Percentiles rank a stretch among this genome's conserved stretches.
Evolutionary conservation across 495 filamentous ascomycete genomes (phyloP).

Genomic region (Sporormia fimetaria): DNA sequence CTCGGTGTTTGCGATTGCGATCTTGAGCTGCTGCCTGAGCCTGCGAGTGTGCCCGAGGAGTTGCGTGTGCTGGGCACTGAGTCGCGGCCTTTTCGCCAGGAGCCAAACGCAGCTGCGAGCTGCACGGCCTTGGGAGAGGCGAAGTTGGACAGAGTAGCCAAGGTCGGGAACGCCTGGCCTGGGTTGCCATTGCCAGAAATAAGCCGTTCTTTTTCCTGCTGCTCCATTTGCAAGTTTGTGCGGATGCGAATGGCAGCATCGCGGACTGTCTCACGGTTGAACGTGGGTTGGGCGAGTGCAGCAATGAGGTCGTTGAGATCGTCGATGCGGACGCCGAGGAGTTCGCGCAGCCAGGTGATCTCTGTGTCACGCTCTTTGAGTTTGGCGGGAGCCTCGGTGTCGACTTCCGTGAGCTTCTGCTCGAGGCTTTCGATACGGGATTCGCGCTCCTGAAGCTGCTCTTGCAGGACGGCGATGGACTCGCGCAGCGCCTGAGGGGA

Average conservation of each 20-base stretch:
- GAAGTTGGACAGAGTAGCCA: constrained; percentile 49
- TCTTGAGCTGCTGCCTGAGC: constrained; percentile 36
- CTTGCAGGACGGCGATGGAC: constrained; percentile 89
- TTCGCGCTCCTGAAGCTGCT: constrained; percentile 91
- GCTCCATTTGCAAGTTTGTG: constrained; percentile 94
- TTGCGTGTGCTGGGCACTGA: too few relatives aligned
- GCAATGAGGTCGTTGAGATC: constrained; percentile 87
- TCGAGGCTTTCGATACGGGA: constrained; percentile 77
- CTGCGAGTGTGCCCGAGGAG: constrained; percentile 26
- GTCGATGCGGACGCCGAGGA: constrained; percentile 77
- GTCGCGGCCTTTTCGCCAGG: constrained; percentile 58
- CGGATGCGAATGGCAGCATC: constrained; percentile 88
- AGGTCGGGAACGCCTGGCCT: constrained; percentile 40
- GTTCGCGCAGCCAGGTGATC: constrained; percentile 87
- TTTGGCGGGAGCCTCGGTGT: constrained; percentile 64
- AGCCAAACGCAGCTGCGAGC: constrained; percentile 76
- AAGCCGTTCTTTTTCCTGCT: constrained; percentile 76
- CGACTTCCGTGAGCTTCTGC: constrained; percentile 50
- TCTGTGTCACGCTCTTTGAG: constrained; percentile 85
- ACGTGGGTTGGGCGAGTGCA: constrained; percentile 58
- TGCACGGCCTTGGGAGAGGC: constrained; percentile 71
- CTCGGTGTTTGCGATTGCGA: constrained; percentile 41
- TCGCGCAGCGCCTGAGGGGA: constrained; percentile 90
- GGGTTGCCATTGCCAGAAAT: too few relatives aligned
- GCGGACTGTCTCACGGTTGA: constrained; percentile 63